phyloP scores from a whole-genome alignment of 306 rosid species.

The Quercus engelmannii region DNA sequence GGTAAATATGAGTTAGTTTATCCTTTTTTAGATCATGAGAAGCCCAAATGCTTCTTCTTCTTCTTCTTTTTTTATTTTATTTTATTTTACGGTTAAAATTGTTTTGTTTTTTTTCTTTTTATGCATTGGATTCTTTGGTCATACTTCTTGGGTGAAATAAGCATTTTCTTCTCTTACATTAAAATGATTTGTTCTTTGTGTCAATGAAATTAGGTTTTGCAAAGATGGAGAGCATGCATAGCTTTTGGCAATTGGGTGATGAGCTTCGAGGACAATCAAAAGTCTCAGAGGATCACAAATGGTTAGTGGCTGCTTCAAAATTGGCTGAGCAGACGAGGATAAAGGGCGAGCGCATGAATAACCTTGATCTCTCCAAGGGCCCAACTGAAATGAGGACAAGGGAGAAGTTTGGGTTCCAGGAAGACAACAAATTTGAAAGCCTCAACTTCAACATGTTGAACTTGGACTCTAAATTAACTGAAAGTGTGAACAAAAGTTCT shows the following conservation, averaged over 20 bases:
- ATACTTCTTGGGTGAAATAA: not conserved
- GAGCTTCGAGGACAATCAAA: constrained; percentile 97
- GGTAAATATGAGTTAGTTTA: too few relatives aligned
- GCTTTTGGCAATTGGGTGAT: constrained; percentile 97
- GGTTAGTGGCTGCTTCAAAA: constrained; percentile 88
- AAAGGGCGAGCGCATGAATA: constrained; percentile 87
- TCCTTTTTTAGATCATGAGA: not conserved
- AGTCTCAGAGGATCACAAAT: constrained; percentile 88
- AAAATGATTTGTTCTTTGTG: constrained; percentile 9
- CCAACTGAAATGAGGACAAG: constrained; percentile 62
- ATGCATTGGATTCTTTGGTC: not conserved
- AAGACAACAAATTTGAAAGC: constrained; percentile 85
- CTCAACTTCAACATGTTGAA: constrained; percentile 75
- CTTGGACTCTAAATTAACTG: constrained; percentile 66
- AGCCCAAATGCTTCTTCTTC: not conserved
- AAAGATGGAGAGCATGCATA: constrained; percentile 67
- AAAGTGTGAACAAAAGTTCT: constrained; percentile 59
- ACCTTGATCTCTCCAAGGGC: constrained; percentile 86
- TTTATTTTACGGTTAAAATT: not conserved
- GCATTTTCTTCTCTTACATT: not conserved
- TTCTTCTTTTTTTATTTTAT: not conserved
- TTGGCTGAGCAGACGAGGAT: constrained; percentile 92
- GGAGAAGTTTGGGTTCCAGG: constrained; percentile 85
- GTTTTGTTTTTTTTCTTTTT: not conserved
- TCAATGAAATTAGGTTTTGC: constrained; percentile 34